Base-by-base conservation (phyloP, 1,139 yeast genomes). In the Candida tunisiensis region DNA sequence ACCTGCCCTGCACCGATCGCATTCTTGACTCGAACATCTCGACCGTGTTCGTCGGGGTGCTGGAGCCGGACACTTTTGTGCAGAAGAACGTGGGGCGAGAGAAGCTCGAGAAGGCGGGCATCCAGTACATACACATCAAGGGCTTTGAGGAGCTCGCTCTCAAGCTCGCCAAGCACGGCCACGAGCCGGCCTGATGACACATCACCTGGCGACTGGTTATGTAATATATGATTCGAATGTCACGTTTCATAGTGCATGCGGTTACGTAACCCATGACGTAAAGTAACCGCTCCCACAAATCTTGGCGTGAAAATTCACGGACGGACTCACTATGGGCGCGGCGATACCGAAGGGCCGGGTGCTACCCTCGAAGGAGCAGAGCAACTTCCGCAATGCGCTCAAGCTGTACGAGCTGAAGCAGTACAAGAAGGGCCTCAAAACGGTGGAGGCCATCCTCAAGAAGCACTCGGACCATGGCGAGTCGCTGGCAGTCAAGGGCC, bases 11-110 rank as follows among this genome's bases (percentile, higher is more conserved):
- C 51, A 72, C 71, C 2, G 85, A 83, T 35, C 62, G 96, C 23
- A 72, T 88, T 7, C 44, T 82, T 24, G 57, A 52, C 2, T 50
- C 71, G 2, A 56, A 60, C 2, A 74, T 88, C 33, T 62, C 60
- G 19, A 67, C 88, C 0, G 85, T 85, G 21, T 83, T 78, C 52
- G 95, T 88, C 5, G 98, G 98, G 1, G 92, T 83, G 1, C 49
- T 73, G 34, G 99, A 91, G 49, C 98, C 98, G 0, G 75, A 70
- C 23, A 78, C 78, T 2, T 91, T 91, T 56, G 80, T 91, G 10
- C 63, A 72, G 42, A 67, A 79, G 34, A 88, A 88, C 41, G 61
- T 69, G 3, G 80, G 94, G 16, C 54, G 54, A 14, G 45, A 53
- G 5, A 66, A 64, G 40, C 57, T 91, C 25, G 56, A 55, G 11